These are phyloP conservation scores for Fusarium sp. DNA, from an alignment of 2,329 filamentous ascomycete genomes.

Conservation along the genomic window DNA sequence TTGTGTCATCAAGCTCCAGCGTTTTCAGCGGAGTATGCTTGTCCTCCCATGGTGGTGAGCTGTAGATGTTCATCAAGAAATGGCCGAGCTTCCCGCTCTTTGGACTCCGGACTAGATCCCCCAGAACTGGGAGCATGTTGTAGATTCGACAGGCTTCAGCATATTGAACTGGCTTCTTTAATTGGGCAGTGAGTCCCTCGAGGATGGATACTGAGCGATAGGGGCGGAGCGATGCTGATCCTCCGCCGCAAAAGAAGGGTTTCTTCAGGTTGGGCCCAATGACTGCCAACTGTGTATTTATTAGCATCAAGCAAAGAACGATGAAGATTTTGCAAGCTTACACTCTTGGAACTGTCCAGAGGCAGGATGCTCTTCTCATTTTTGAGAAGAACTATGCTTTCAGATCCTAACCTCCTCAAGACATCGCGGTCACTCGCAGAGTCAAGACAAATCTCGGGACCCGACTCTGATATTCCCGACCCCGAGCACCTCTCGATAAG, in stretches of 20 bases:
- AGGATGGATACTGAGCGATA: conserved; percentile 80
- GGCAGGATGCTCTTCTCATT: conserved; percentile 75
- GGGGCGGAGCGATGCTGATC: conserved; percentile 68
- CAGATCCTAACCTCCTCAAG: conserved; percentile 73
- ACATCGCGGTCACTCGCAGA: conserved; percentile 71
- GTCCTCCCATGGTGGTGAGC: conserved; percentile 61
- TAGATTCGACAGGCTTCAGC: conserved; percentile 69
- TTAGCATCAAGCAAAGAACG: not conserved
- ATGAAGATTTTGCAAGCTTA: conserved; percentile 24
- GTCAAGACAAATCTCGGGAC: conserved; percentile 65
- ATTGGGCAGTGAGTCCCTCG: conserved; percentile 59
- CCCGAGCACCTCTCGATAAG: conserved; percentile 67
- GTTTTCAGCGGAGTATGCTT: conserved; percentile 64
- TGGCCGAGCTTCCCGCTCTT: conserved; percentile 63
- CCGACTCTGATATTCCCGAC: conserved; percentile 66
- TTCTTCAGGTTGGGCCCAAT: conserved; percentile 69
- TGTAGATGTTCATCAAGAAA: conserved; percentile 72
- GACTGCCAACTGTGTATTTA: conserved; percentile 49
- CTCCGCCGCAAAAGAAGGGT: conserved; percentile 71
- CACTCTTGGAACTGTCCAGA: conserved; percentile 70
- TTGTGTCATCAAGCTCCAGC: conserved; percentile 60
- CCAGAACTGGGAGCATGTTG: conserved; percentile 71
- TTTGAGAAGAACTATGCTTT: conserved; percentile 79
- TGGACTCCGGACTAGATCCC: conserved; percentile 61
- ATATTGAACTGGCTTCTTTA: not conserved